These are phyloP conservation scores for Parietichytrium sp. DNA, from an alignment of 108 stramenopile genomes.

Conservation along the genomic window DNA sequence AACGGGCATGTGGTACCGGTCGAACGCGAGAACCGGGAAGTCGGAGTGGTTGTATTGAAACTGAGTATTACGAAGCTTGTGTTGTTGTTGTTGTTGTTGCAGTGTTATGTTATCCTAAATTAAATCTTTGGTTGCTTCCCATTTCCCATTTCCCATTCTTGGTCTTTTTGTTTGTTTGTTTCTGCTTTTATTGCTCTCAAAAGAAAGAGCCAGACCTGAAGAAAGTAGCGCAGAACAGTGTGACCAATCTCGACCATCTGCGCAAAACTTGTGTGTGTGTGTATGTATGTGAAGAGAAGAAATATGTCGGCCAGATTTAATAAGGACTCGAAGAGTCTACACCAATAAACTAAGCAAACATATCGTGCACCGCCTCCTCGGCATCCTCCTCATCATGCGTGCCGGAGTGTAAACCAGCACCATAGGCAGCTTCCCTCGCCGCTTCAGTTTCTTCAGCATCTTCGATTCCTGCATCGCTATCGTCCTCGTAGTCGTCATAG, in stretches of 20 bases:
- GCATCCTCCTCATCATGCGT: constrained; percentile 25
- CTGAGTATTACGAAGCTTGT: too few relatives aligned
- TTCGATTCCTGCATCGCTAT: too few relatives aligned
- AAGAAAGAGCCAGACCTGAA: too few relatives aligned
- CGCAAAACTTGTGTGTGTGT: neutral
- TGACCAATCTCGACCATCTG: neutral
- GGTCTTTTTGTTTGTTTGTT: neutral
- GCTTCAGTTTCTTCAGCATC: neutral
- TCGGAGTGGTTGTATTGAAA: too few relatives aligned
- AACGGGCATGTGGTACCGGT: neutral
- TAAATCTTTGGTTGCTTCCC: too few relatives aligned
- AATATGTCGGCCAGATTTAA: neutral
- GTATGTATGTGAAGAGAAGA: neutral
- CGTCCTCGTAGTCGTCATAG: constrained; percentile 31
- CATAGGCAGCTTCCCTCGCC: neutral
- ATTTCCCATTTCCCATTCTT: too few relatives aligned
- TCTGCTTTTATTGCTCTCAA: neutral
- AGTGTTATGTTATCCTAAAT: neutral
- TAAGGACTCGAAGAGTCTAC: neutral
- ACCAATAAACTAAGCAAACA: neutral
- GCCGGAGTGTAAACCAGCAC: neutral
- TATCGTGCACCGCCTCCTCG: neutral
- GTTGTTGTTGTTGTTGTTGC: too few relatives aligned
- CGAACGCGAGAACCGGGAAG: neutral
- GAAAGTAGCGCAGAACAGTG: neutral